Evolutionary conservation across 1,139 yeast genomes (phyloP).

Genomic region (Taphrina populina): DNA sequence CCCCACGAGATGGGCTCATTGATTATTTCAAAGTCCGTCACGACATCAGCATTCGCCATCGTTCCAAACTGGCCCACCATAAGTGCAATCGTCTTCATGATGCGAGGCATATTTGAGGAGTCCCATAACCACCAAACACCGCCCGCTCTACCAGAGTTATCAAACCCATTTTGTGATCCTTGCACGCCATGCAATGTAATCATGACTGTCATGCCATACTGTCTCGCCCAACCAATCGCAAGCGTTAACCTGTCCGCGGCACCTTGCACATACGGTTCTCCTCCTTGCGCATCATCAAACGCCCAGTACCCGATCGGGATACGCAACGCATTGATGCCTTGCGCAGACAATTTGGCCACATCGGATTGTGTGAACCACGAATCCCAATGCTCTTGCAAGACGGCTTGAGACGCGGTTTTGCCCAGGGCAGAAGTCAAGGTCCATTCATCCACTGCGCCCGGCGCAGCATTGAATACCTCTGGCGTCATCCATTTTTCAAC

Average conservation of each 20-base stretch:
- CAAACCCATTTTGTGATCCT: constrained; percentile 92
- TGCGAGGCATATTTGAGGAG: constrained; percentile 53
- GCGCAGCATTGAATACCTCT: constrained; percentile 4
- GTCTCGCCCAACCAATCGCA: constrained; percentile 74
- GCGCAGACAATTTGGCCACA: constrained; percentile 56
- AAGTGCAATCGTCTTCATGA: constrained; percentile 52
- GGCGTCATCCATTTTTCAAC: constrained; percentile 21
- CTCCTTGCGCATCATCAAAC: constrained; percentile 55
- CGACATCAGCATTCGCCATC: constrained; percentile 62
- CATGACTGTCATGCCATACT: constrained; percentile 71
- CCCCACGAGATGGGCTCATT: constrained; percentile 53
- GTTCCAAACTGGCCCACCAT: constrained; percentile 65
- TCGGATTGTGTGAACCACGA: constrained; percentile 73
- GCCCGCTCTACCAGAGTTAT: constrained; percentile 77
- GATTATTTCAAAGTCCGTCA: constrained; percentile 77
- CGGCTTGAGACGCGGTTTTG: constrained; percentile 54
- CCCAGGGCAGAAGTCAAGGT: constrained; percentile 67
- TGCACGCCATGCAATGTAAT: constrained; percentile 93
- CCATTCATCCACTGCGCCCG: constrained; percentile 73
- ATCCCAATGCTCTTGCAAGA: constrained; percentile 70
- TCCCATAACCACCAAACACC: constrained; percentile 31
- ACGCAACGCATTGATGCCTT: constrained; percentile 74
- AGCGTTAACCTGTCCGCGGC: constrained; percentile 69
- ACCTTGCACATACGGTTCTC: constrained; percentile 88
- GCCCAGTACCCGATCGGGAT: constrained; percentile 98